Percentiles rank a stretch among this genome's conserved stretches.
phyloP scores from a whole-genome alignment of 164 flowering plant species.

The Taxillus chinensis region DNA sequence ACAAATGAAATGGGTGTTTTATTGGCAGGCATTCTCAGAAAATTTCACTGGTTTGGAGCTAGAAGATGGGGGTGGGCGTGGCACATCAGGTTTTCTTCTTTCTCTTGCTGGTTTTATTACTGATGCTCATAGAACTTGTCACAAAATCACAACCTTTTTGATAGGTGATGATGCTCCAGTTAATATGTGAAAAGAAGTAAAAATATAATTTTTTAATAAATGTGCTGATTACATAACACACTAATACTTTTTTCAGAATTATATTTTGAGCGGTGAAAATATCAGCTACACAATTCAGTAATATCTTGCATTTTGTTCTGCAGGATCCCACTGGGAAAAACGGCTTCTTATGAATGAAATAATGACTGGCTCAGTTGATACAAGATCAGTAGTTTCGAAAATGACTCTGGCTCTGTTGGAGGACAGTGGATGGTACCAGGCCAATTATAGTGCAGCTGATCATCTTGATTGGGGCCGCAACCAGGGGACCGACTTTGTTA shows the following conservation, averaged over 20 bases:
- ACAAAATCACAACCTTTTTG: not conserved
- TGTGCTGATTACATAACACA: no score
- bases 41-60: constrained; percentile 94
- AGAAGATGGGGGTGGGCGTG: constrained; percentile 99
- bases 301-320: not conserved
- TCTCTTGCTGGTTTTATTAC: not conserved
- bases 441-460: constrained; percentile 95
- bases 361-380: constrained; percentile 99
- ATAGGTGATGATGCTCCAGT: no score
- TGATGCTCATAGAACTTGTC: not conserved
- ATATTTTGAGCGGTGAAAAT: not conserved
- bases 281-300: not conserved
- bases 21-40: constrained; percentile 76
- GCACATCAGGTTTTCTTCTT: constrained; percentile 70
- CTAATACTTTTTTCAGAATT: not conserved
- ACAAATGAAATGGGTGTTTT: no score
- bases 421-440: constrained; percentile 98
- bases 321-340: constrained; percentile 99
- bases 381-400: constrained; percentile 94
- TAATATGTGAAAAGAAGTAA: no score
- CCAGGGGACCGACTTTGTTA: constrained; percentile 93
- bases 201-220: no score
- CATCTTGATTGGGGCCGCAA: constrained; percentile 93
- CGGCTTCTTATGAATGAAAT: constrained; percentile 98
- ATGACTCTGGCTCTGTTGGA: constrained; percentile 96